Evolutionary conservation across 2,329 filamentous ascomycete species (phyloP), one percentile per base, ranked within the genome.

Genomic region (Colletotrichum trifolii): DNA sequence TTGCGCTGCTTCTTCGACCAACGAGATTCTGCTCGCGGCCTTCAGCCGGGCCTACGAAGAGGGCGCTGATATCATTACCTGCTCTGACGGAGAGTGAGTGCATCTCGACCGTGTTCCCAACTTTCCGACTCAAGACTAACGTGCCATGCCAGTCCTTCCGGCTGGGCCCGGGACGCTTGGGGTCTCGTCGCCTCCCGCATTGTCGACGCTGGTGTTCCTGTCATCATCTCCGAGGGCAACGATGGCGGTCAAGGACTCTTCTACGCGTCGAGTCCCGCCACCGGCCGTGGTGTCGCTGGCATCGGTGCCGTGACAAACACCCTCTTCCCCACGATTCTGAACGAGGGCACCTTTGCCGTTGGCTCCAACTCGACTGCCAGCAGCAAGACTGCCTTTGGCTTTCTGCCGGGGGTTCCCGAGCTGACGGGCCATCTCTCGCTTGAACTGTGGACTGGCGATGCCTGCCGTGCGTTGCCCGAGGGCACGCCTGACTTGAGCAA

Each of bases 1-100:
- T 42, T 81, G 79, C 65, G 46, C 57, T 9, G 76, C 75, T 8
- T 59, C 63, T 42, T 71, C 73, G 6, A 70, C 71, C 9, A 77
- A 77, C 49, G 81, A 83, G 57, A 71, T 82, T 8, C 58, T 83
- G 38, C 75, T 80, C 46, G 73, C 74, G 6, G 80, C 78, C 8
- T 80, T 80, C 67, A 77, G 78, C 50, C 77, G 72, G 65, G 81
- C 82, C 0, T 80, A 77, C 40, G 76, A 81, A 53, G 80, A 79
- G n/a, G 77, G 77, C 9, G 71, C 70, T 42, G 71, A 77, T 17
- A 72, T 77, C 55, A 77, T 78, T 60, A 73, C 71, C 8, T 66
- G 69, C 33, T 75, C 72, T 2, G 60, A 73, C 5, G 74, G 73
- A 39, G 66, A 70, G n/a, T 57, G 61, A 11, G 54, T 58, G 1